These are phyloP conservation scores for Suhomyces wounanorum DNA, from an alignment of 1,139 yeast species.

Conservation along the genomic window DNA sequence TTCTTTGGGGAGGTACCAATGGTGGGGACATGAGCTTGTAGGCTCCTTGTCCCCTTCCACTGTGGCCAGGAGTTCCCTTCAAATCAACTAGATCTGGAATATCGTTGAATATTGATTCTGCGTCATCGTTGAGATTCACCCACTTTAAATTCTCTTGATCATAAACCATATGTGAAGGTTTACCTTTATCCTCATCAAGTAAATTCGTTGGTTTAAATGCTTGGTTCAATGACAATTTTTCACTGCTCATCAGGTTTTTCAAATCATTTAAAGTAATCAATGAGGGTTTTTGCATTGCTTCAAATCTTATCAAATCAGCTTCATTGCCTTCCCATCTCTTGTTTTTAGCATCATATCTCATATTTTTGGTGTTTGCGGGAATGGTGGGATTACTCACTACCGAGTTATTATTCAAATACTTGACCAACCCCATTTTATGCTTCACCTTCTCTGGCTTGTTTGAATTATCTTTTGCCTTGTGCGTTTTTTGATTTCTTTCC, in stretches of 20 bases:
- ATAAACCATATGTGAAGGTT: slow-evolving; percentile 53
- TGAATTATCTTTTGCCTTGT: slow-evolving; percentile 5
- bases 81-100: slow-evolving; percentile 41
- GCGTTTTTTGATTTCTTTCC: slow-evolving; percentile 20
- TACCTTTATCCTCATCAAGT: slow-evolving; percentile 14
- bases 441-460: slow-evolving; percentile 16
- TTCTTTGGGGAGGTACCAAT: slow-evolving; percentile 6
- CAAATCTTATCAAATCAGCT: slow-evolving; percentile 44
- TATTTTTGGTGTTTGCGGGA: slow-evolving; percentile 23
- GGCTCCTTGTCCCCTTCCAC: neutral
- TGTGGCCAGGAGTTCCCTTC: slow-evolving; percentile 7
- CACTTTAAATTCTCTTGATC: slow-evolving; percentile 61
- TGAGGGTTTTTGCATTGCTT: slow-evolving; percentile 32
- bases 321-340: slow-evolving; percentile 74
- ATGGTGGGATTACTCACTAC: slow-evolving; percentile 15
- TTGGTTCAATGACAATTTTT: slow-evolving; percentile 2
- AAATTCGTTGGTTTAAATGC: slow-evolving; percentile 6
- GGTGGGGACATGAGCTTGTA: slow-evolving; percentile 15
- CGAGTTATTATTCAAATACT: slow-evolving; percentile 31
- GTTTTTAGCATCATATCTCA: slow-evolving; percentile 57
- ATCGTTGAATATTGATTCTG: slow-evolving; percentile 54
- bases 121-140: slow-evolving; percentile 38
- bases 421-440: slow-evolving; percentile 34
- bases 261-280: slow-evolving; percentile 38
- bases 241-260: slow-evolving; percentile 17